Conservation (phyloP, 129 eudicot genomes). For the Pulicaria dysenterica region DNA sequence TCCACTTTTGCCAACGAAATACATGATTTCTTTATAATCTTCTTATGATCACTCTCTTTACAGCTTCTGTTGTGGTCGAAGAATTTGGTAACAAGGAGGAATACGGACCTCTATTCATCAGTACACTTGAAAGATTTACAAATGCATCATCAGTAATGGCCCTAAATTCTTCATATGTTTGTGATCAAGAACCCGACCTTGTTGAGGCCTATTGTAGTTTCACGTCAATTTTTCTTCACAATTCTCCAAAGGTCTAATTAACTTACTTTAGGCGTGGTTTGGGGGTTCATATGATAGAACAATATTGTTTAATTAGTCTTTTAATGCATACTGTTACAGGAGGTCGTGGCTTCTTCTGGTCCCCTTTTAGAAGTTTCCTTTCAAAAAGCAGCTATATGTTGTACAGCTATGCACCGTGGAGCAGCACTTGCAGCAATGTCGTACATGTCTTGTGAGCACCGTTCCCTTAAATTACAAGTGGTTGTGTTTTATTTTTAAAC, state of each 20-base stretch:
- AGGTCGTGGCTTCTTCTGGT: conserved; percentile 74
- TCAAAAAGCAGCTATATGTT: conserved; percentile 94
- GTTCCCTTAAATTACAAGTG: neutral
- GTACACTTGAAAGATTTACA: conserved; percentile 83
- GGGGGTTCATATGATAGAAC: conserved; percentile 3
- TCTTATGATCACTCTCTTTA: conserved; percentile 25
- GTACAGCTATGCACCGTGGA: conserved; percentile 99
- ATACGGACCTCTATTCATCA: conserved; percentile 72
- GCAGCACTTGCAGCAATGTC: conserved; percentile 98
- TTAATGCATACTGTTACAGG: conserved; percentile 50
- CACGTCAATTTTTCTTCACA: conserved; percentile 67
- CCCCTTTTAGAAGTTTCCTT: conserved; percentile 77
- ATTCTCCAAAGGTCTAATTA: conserved; percentile 57
- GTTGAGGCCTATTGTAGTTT: conserved; percentile 90
- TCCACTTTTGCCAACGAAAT: too few species aligned
- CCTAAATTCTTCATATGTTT: conserved; percentile 87
- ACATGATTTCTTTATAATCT: neutral
- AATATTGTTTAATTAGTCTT: conserved; percentile 10
- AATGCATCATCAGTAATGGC: conserved; percentile 78
- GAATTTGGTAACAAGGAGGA: conserved; percentile 87
- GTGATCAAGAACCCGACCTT: conserved; percentile 98
- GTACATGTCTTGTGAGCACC: conserved; percentile 78
- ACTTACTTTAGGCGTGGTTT: conserved; percentile 23
- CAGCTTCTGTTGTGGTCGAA: conserved; percentile 83
- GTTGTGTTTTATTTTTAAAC: neutral